Percentiles rank a stretch among this genome's conserved stretches.
phyloP scores from a whole-genome alignment of 495 filamentous ascomycete genomes.

The Cercophora newfieldiana region DNA sequence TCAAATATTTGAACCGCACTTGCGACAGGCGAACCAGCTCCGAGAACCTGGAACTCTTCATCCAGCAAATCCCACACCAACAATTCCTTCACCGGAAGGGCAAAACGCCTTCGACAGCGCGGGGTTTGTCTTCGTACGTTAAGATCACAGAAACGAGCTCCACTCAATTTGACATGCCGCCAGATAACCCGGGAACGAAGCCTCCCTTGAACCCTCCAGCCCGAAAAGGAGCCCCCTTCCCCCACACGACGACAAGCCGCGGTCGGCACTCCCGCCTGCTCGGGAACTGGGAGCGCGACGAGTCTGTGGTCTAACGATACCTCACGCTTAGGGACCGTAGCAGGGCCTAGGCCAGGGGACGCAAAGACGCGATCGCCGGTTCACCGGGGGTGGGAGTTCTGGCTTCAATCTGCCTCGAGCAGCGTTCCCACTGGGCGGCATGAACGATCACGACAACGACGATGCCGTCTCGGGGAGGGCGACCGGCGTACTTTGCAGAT shows the following conservation, averaged over 20 bases:
- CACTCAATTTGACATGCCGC: slow-evolving; percentile 1
- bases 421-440: slow-evolving; percentile 3
- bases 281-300: slow-evolving; percentile 4
- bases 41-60: no score
- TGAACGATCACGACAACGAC: slow-evolving; percentile 5
- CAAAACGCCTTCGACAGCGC: slow-evolving; percentile 2
- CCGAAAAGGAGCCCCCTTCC: slow-evolving; percentile 5
- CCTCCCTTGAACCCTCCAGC: slow-evolving; percentile 5
- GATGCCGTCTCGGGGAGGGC: slow-evolving; percentile 6
- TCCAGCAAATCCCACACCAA: no score
- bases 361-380: slow-evolving; percentile 7
- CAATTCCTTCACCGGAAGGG: not conserved
- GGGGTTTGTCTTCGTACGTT: slow-evolving; percentile 1
- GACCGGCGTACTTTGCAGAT: slow-evolving; percentile 3
- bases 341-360: no score
- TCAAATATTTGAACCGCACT: no score
- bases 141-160: not conserved
- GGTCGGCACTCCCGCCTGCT: slow-evolving; percentile 5
- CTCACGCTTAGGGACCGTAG: slow-evolving; percentile 1
- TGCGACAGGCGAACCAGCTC: no score
- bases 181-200: not conserved
- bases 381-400: slow-evolving; percentile 1
- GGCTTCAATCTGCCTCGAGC: slow-evolving; percentile 6
- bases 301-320: slow-evolving; percentile 5
- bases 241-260: not conserved